Percentiles rank a stretch among this genome's conserved stretches.
phyloP scores from a whole-genome alignment of 345 rosid genomes.

The Boechera divaricarpa region DNA sequence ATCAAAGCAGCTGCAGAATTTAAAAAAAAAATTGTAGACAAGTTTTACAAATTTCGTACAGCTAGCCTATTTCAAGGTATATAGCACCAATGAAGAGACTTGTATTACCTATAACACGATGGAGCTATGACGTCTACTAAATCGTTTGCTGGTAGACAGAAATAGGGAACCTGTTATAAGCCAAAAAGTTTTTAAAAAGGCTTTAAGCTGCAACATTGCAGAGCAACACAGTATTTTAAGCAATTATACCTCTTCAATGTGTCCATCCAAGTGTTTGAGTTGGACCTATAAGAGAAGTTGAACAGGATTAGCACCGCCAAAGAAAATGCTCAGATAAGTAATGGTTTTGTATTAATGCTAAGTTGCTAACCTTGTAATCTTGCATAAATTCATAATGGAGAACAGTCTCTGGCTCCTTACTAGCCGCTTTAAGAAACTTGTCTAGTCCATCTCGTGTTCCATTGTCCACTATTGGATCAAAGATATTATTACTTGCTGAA shows the following conservation, averaged over 20 bases:
- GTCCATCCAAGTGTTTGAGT: constrained; percentile 95
- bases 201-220: constrained; percentile 49
- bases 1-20: constrained; percentile 84
- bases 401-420: constrained; percentile 91
- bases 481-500: constrained; percentile 24
- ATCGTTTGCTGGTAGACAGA: constrained; percentile 94
- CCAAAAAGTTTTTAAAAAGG: constrained; percentile 50
- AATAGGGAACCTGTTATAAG: constrained; percentile 97
- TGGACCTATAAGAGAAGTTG: constrained; percentile 66
- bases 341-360: constrained; percentile 9
- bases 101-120: constrained; percentile 87
- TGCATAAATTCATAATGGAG: constrained; percentile 98
- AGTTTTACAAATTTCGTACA: neutral
- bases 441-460: constrained; percentile 96
- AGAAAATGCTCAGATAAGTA: constrained; percentile 16
- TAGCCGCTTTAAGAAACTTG: constrained; percentile 91
- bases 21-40: constrained; percentile 1
- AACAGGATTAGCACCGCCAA: constrained; percentile 24
- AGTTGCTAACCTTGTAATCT: constrained; percentile 80
- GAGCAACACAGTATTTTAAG: constrained; percentile 20
- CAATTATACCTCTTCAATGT: constrained; percentile 82
- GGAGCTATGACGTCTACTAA: constrained; percentile 94
- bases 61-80: constrained; percentile 1
- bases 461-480: constrained; percentile 76
- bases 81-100: neutral